Evolutionary conservation across 495 filamentous ascomycete species (phyloP), one percentile per base, ranked within the genome.

Genomic region (Rhypophila decipiens): DNA sequence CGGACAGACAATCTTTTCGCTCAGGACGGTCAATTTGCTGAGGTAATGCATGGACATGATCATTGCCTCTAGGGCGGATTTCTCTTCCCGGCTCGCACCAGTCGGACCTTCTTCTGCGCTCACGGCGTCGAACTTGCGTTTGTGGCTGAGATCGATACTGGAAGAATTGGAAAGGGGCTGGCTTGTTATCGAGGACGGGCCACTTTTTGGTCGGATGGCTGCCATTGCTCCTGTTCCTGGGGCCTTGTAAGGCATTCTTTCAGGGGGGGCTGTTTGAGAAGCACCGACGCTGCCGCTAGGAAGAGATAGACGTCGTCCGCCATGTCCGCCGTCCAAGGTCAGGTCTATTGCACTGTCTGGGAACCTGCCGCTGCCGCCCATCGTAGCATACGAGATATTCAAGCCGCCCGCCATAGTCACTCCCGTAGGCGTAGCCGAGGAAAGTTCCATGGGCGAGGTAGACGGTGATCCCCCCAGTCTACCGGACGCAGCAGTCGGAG

Each of bases 11-110:
- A 53, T 47, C 8, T 61, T 64, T n/a, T n/a, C n/a, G n/a, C n/a
- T n/a, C 29, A 75, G 35, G 9, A 73, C 62, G 0, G 59, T 53
- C 35, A 73, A 56, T 57, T 90, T 91, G 55, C 80, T 80, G 31
- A 82, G 52, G 49, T 75, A 79, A 4, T 83, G 77, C 44, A 89
- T 87, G 39, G 74, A 82, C 80, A 85, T 87, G 17, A 88, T 76
- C 60, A 86, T 85, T 2, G 83, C 74, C 58, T 87, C 83, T 17
- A 87, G 64, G 49, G n/a, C n/a, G n/a, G n/a, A n/a, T n/a, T n/a
- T n/a, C n/a, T n/a, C n/a, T n/a, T n/a, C n/a, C n/a, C n/a, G n/a
- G n/a, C n/a, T n/a, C n/a, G n/a, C n/a, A n/a, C n/a, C n/a, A n/a
- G n/a, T n/a, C n/a, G n/a, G n/a, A n/a, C n/a, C n/a, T n/a, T n/a